Evolutionary conservation across 2,329 filamentous ascomycete species (phyloP), one percentile per base, ranked within the genome.

Genomic region (Penicillium sumatraense): DNA sequence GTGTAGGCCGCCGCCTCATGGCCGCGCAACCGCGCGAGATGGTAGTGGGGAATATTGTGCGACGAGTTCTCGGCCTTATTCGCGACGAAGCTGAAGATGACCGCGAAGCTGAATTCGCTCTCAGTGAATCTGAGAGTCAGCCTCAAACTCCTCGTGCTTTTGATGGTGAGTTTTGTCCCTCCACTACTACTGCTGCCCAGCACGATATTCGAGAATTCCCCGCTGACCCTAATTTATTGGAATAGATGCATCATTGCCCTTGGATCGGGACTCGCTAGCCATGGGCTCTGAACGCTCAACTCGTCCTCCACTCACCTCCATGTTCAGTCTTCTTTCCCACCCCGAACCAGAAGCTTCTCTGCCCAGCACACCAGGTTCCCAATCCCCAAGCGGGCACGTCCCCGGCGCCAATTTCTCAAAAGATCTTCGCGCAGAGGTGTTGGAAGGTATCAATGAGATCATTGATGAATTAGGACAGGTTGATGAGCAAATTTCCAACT

Each of bases 391-490:
- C 20, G 73, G 72, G 11, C 65, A 67, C 46, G 38, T 69, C 3
- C 63, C 68, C 16, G 66, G 67, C 7, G 66, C 72, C 24, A 58
- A 60, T 8, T 66, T 60, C 24, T 66, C 53, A 51, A 83, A 89
- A 57, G 89, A 96, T 59, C 81, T 98, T 55, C 89, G 92, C 57
- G 91, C 91, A 13, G 95, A 98, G 74, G 89, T 98, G 23, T 88
- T 97, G 62, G 90, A 95, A 66, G 95, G 93, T 38, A 97, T 99
- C 67, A 88, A 91, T 67, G 95, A 99, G 73, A 92, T 99, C 57
- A 90, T 96, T 73, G 95, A 99, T 69, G 95, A 99, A 76, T 87
- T 99, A 53, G 89, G 89, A 62, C 89, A 93, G 70, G 92, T 92
- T 7, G 95, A 97, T 70, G 91, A 96, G 68, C 92, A 96, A 74